Conservation (phyloP, 805 yeast genomes). For the Teunomyces funiuensis region DNA sequence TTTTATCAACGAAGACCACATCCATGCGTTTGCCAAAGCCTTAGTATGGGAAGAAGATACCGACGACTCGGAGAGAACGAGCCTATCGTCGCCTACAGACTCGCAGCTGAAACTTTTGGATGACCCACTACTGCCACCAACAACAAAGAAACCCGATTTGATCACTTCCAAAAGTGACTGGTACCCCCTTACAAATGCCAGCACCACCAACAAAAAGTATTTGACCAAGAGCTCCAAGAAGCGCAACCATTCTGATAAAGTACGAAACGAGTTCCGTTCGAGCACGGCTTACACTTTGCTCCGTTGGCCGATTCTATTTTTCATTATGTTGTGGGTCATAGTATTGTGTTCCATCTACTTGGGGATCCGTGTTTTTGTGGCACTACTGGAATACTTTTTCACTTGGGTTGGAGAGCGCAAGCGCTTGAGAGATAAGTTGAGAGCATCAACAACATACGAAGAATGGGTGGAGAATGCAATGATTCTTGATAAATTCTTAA, state of each 20-base stretch:
- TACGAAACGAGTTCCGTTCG: constrained; percentile 36
- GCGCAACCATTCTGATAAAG: background rate
- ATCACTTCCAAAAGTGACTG: constrained; percentile 27
- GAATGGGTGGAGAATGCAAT: constrained; percentile 67
- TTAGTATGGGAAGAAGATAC: constrained; percentile 35
- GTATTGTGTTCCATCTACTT: constrained; percentile 51
- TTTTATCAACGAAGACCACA: constrained; percentile 35
- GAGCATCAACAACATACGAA: constrained; percentile 48
- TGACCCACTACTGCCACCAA: background rate
- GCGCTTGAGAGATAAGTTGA: constrained; percentile 47
- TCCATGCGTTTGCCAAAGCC: constrained; percentile 41
- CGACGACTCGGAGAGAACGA: constrained; percentile 13
- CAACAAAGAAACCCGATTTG: constrained; percentile 15
- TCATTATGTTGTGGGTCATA: constrained; percentile 54
- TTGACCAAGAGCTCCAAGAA: background rate
- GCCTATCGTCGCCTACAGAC: background rate
- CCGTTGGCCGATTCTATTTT: constrained; percentile 63
- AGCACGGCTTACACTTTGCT: constrained; percentile 41
- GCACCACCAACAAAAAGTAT: background rate
- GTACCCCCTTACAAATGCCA: constrained; percentile 23
- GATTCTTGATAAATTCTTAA: constrained; percentile 54
- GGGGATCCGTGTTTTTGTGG: constrained; percentile 57
- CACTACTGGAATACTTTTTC: constrained; percentile 57
- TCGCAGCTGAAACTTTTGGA: background rate
- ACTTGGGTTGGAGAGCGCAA: constrained; percentile 63